phyloP scores from a whole-genome alignment of 2,329 filamentous ascomycete species.

The Stylonectria norvegica region DNA sequence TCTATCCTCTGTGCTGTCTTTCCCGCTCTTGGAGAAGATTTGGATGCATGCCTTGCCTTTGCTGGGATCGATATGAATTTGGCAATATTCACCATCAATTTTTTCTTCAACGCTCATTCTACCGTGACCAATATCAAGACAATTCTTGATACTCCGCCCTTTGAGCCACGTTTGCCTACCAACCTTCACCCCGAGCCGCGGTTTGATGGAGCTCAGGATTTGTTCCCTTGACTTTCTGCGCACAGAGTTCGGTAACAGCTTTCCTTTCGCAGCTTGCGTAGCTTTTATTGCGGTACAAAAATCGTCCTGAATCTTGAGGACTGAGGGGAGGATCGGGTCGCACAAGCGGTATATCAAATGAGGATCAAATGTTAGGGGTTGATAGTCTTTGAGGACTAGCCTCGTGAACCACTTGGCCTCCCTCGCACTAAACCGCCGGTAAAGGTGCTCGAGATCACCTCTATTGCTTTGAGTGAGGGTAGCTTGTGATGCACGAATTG shows the following conservation, averaged over 20 bases:
- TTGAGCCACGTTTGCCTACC: slow-evolving; percentile 63
- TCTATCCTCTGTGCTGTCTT: slow-evolving; percentile 77
- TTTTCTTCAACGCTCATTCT: slow-evolving; percentile 75
- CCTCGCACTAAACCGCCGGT: slow-evolving; percentile 56
- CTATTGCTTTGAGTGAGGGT: slow-evolving; percentile 30
- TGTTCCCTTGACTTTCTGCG: slow-evolving; percentile 13
- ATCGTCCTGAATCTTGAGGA: slow-evolving; percentile 67
- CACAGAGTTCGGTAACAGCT: slow-evolving; percentile 17
- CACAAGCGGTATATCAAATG: slow-evolving; percentile 55
- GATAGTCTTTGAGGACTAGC: slow-evolving; percentile 72
- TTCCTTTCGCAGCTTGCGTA: slow-evolving; percentile 38
- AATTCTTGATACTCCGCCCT: slow-evolving; percentile 70
- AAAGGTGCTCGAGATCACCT: slow-evolving; percentile 52
- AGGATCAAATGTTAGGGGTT: slow-evolving; percentile 62
- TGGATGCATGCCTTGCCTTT: slow-evolving; percentile 57
- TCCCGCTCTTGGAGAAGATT: slow-evolving; percentile 90
- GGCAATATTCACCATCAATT: slow-evolving; percentile 86
- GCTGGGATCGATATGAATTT: slow-evolving; percentile 73
- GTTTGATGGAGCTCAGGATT: slow-evolving; percentile 41
- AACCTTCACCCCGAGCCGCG: slow-evolving; percentile 59
- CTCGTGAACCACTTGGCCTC: slow-evolving; percentile 88
- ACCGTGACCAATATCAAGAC: slow-evolving; percentile 59
- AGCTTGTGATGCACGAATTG: slow-evolving; percentile 44
- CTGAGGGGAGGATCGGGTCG: slow-evolving; percentile 66
- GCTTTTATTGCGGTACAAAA: slow-evolving; percentile 58